phyloP scores from a whole-genome alignment of 495 filamentous ascomycete genomes.

The Aspergillus affinis region DNA sequence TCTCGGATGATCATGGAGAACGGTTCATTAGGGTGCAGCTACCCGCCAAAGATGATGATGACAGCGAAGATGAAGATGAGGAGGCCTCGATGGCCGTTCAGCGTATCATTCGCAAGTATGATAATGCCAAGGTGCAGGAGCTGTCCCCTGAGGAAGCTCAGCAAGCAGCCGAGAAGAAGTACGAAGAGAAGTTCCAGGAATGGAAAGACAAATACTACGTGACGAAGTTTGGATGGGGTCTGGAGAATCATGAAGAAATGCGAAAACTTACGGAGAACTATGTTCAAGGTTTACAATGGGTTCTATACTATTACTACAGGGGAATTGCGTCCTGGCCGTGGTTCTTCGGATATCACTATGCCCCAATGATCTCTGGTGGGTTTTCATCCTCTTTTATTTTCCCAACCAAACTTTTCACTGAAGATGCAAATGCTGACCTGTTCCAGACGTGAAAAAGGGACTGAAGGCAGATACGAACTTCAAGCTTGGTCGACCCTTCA shows the following conservation, averaged over 20 bases:
- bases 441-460: slow-evolving; percentile 80
- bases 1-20: slow-evolving; percentile 74
- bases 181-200: slow-evolving; percentile 78
- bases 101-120: slow-evolving; percentile 83
- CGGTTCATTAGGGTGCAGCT: slow-evolving; percentile 76
- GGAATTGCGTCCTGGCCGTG: slow-evolving; percentile 98
- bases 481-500: slow-evolving; percentile 88
- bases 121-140: slow-evolving; percentile 84
- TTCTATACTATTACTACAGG: slow-evolving; percentile 95
- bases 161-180: slow-evolving; percentile 72
- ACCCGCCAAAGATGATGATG: slow-evolving; percentile 55
- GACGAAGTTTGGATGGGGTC: slow-evolving; percentile 87
- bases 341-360: slow-evolving; percentile 96
- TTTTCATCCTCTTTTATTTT: slow-evolving; percentile 1
- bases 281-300: slow-evolving; percentile 97
- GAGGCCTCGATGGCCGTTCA: slow-evolving; percentile 80
- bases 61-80: slow-evolving; percentile 73
- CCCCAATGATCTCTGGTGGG: slow-evolving; percentile 89
- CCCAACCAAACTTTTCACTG: neutral
- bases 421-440: slow-evolving; percentile 7
- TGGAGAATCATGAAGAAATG: slow-evolving; percentile 78
- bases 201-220: slow-evolving; percentile 95
- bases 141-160: slow-evolving; percentile 75
- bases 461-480: slow-evolving; percentile 88
- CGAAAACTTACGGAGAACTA: slow-evolving; percentile 90